Evolutionary conservation across 805 yeast species (phyloP).

Genomic region (Pichia heedii): DNA sequence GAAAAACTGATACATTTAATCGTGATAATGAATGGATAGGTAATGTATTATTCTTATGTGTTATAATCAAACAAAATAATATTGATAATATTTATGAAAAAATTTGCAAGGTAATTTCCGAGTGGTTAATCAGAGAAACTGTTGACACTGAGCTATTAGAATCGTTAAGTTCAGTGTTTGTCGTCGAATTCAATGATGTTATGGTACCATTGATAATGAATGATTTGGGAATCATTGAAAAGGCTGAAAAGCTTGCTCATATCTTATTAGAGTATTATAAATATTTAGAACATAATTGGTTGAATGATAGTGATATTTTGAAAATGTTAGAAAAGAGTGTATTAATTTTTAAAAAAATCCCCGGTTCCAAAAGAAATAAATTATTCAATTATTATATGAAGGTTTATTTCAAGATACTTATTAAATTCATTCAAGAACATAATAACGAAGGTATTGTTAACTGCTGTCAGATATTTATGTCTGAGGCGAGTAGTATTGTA

Average conservation of each 20-base stretch:
- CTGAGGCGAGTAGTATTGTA: background rate
- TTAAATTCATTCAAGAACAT: constrained; percentile 3
- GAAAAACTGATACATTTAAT: background rate
- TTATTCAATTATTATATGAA: background rate
- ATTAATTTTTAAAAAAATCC: background rate
- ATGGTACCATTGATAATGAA: constrained; percentile 21
- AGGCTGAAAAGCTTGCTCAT: background rate
- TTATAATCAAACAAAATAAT: background rate
- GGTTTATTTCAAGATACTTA: background rate
- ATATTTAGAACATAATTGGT: background rate
- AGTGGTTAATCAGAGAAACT: background rate
- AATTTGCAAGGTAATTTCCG: background rate
- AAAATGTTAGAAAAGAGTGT: constrained; percentile 1
- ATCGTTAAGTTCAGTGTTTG: constrained; percentile 1
- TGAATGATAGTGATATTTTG: constrained; percentile 19
- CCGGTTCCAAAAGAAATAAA: background rate
- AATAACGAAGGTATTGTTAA: background rate
- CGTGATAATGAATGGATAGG: constrained; percentile 2
- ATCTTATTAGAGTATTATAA: background rate
- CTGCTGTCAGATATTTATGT: background rate
- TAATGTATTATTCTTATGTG: constrained; percentile 1
- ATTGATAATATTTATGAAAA: background rate
- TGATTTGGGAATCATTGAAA: background rate
- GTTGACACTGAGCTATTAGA: constrained; percentile 3
- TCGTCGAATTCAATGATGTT: constrained; percentile 9